A percentile compares a stretch with the other conserved stretches of the same genome.
Evolutionary conservation across 192 early-diverging fungal species (phyloP).

Genomic region (Glomus cerebriforme): DNA sequence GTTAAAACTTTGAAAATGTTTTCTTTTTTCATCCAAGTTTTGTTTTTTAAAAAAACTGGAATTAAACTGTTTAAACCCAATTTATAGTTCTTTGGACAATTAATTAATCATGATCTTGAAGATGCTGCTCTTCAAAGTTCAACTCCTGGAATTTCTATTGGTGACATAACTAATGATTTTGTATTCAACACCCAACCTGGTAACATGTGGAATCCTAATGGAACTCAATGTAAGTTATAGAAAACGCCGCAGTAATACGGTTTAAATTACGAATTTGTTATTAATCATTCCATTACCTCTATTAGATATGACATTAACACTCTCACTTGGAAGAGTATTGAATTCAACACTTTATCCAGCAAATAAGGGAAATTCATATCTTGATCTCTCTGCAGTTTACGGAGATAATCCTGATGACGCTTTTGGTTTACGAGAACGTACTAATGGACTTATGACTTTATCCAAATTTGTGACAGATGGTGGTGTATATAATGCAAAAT

Average conservation of each 20-base stretch:
- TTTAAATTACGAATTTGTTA: no score
- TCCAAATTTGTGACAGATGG: not conserved
- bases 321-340: not conserved
- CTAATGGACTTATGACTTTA: not conserved
- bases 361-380: not conserved
- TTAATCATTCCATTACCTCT: not conserved
- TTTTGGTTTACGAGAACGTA: not conserved
- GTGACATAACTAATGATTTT: not conserved
- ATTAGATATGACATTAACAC: not conserved
- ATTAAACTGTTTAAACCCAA: no score
- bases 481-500: slow-evolving; percentile 10
- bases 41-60: no score
- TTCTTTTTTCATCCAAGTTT: not conserved
- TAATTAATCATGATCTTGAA: slow-evolving; percentile 17
- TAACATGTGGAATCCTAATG: slow-evolving; percentile 5
- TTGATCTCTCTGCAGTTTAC: slow-evolving; percentile 3
- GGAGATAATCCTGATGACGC: not conserved
- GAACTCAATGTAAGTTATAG: not conserved
- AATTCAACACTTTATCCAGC: not conserved
- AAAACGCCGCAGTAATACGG: no score
- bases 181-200: not conserved
- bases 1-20: not conserved
- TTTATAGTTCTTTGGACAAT: slow-evolving; percentile 24
- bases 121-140: not conserved
- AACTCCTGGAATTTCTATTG: not conserved